These are phyloP conservation scores for Trametes sp. DNA, from an alignment of 1,284 basidiomycete genomes.

Conservation along the genomic window DNA sequence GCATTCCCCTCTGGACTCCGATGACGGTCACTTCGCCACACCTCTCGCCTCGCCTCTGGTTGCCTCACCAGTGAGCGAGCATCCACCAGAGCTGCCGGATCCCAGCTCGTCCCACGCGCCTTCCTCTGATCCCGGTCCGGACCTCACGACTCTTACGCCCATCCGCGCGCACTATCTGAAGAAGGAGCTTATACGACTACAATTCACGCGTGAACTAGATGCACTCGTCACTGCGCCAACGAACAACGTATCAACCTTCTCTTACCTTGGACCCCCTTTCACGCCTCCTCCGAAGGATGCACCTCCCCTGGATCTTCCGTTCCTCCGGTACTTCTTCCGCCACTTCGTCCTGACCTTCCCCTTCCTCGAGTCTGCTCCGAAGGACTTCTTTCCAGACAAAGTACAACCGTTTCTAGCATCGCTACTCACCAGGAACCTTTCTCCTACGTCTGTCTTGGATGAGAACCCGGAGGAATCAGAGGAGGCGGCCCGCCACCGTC, in stretches of 20 bases:
- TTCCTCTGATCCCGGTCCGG: conserved; percentile 11
- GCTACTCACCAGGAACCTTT: conserved; percentile 80
- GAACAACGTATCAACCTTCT: conserved; percentile 76
- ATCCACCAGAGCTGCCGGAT: conserved; percentile 13
- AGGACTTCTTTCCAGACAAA: conserved; percentile 91
- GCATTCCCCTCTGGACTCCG: conserved; percentile 29
- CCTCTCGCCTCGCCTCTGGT: conserved; percentile 36
- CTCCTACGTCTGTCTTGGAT: conserved; percentile 69
- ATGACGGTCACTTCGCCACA: conserved; percentile 36
- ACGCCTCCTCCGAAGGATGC: conserved; percentile 71
- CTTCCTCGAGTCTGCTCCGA: conserved; percentile 86
- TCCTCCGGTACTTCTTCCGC: conserved; percentile 88
- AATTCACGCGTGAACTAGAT: conserved; percentile 81
- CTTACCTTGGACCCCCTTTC: conserved; percentile 89
- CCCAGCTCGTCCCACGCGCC: conserved; percentile 1
- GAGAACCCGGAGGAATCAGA: conserved; percentile 62
- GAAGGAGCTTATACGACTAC: conserved; percentile 67
- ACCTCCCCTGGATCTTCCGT: conserved; percentile 77
- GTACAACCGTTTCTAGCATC: conserved; percentile 91
- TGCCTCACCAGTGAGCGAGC: conserved; percentile 16
- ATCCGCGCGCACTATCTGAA: conserved; percentile 46
- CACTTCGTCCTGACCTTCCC: conserved; percentile 94
- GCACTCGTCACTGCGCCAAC: conserved; percentile 65
- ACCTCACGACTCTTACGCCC: conserved; percentile 39
- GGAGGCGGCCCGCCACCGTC: conserved; percentile 50